These are phyloP conservation scores for Senecio squalidus DNA, from an alignment of 140 eudicot genomes.

Conservation along the genomic window DNA sequence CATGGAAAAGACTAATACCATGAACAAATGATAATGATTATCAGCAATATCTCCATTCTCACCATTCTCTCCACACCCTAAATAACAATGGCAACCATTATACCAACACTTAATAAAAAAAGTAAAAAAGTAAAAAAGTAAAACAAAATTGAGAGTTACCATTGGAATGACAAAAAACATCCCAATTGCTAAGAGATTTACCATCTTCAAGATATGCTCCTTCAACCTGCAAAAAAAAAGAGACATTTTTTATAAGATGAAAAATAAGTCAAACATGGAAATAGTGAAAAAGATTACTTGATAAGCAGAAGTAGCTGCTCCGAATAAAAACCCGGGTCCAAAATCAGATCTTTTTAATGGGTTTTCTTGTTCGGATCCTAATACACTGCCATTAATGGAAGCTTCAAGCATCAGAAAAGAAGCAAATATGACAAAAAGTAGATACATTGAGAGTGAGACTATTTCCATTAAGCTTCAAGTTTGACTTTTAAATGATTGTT, in stretches of 20 bases:
- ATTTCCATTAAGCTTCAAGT: constrained; percentile 12
- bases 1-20: constrained; percentile 36
- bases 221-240: constrained; percentile 45
- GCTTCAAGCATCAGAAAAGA: constrained; percentile 7
- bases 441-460: constrained; percentile 2
- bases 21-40: constrained; percentile 69
- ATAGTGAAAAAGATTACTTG: constrained; percentile 35
- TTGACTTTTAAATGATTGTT: too few species aligned
- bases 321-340: constrained; percentile 70
- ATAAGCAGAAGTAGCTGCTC: constrained; percentile 83
- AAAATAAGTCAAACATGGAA: background rate
- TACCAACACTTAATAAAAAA: too few species aligned
- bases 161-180: constrained; percentile 38
- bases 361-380: constrained; percentile 13
- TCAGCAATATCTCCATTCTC: constrained; percentile 61
- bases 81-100: too few species aligned
- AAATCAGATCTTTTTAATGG: constrained; percentile 58
- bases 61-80: constrained; percentile 39
- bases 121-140: too few species aligned
- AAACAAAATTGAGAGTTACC: too few species aligned
- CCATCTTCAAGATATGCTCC: constrained; percentile 88
- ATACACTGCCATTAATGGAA: constrained; percentile 17
- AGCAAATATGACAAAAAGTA: constrained; percentile 16
- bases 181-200: constrained; percentile 73
- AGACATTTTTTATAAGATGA: background rate